Evolutionary conservation across 805 yeast genomes (phyloP), one percentile per base, ranked within the genome.

Genomic region (Candida sonorensis): DNA sequence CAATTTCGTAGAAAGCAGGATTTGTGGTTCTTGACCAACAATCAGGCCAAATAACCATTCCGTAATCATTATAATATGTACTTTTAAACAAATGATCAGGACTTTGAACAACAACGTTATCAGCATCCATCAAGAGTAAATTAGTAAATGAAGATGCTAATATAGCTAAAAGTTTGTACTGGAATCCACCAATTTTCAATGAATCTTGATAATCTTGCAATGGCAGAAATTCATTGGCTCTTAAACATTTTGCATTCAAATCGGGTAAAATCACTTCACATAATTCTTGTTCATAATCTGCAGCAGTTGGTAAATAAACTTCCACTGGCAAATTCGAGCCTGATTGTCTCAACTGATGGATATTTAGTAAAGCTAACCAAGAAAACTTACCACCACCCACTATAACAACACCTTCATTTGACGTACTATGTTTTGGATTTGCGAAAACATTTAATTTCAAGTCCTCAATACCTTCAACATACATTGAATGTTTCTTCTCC

Each of bases 1-100:
- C 74, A 33, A 80, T 74, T 7, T 72, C 73, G 46, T 71, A 75
- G 45, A 54, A 75, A 29, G 59, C 60, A 14, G 85, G 85, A 40
- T 72, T 66, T 7, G 83, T 76, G 5, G 83, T 75, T 51, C 85
- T 62, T 3, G 77, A 66, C 85, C 85, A 77, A 22, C 72, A 71
- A 53, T 77, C 84, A 3, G 85, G 85, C 84, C 85, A 77, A 7
- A 75, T 37, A 8, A 77, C 59, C 33, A 77, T 48, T 0, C 72
- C 69, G 12, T 56, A 55, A 8, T 65, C 53, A 27, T 50, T 44
- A 54, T 59, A 77, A 7, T 62, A 56, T 10, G 59, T 50, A 21
- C 72, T 64, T 2, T 52, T 50, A 33, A 77, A 70, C 26, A 78
- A 57, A 31, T 57, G 55, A 32, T 72, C 75, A 12, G 66, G 54